Base-by-base conservation (phyloP, 2,329 filamentous ascomycete species). In the Fusarium sp. region DNA sequence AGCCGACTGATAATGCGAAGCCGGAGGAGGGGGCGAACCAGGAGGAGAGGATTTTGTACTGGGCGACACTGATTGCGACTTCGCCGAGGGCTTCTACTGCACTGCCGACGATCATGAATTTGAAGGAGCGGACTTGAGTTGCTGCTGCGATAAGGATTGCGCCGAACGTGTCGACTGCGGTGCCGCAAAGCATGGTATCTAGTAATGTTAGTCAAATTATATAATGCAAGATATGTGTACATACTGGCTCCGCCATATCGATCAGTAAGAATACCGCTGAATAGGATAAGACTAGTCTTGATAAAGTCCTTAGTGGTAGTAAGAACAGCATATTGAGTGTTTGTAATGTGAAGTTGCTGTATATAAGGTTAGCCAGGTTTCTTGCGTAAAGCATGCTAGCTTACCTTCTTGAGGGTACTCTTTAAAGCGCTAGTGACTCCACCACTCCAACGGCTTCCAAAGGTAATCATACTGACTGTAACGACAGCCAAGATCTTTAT, bases 1-100 rank as follows among this genome's bases (percentile, higher is more conserved):
- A 85, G 0, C 84, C 89, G 0, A 91, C 81, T 0, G 88, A 91
- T 0, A 87, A 88, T 0, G 88, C 89, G 73, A 91, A 91, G 3
- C 89, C 89, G 61, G 87, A 85, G 12, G 83, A 88, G 0, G 89
- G 89, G 0, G 88, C 83, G 67, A 91, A 91, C 89, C 89, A 91
- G 0, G 87, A 89, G 1, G 87, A 89, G 71, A 91, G 91, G 67
- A 91, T 85, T 66, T 90, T 89, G 76, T 90, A 91, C 75, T 90
- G 88, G 1, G 89, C 89, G 33, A 90, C 83, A 70, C 91, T 88
- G 0, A 89, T 91, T 0, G 89, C 87, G 23, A 90, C 88, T 65
- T 90, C 89, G n/a, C 89, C 89, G 0, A 91, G 78, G 0, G 88
- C 84, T 32, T 86, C 82, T 14, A 91, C 78, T 3, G 91, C 80